Evolutionary conservation across 1,284 basidiomycete species (phyloP).

Genomic region (Tilletiaria anomala): DNA sequence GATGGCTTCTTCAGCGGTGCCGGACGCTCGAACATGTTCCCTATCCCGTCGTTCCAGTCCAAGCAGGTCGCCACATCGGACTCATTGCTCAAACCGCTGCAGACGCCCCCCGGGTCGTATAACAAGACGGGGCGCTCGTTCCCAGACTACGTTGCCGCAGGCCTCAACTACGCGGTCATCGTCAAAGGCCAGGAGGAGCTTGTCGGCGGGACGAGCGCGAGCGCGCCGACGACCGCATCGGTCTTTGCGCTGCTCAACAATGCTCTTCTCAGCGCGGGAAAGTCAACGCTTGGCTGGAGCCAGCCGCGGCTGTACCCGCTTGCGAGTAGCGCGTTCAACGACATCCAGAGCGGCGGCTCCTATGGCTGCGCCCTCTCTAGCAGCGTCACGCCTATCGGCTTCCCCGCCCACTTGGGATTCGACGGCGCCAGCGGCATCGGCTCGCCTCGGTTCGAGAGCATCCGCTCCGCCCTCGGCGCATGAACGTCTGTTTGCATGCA

Average conservation of each 20-base stretch:
- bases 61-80: background rate
- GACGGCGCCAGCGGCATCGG: slow-evolving; percentile 1
- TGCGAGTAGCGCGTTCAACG: slow-evolving; percentile 4
- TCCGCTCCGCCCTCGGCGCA: background rate
- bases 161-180: background rate
- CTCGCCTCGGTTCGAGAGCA: background rate
- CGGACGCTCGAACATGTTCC: slow-evolving; percentile 4
- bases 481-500: too few relatives aligned
- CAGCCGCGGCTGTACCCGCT: slow-evolving; percentile 6
- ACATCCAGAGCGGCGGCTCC: slow-evolving; percentile 5
- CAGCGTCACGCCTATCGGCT: background rate
- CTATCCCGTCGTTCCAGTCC: slow-evolving; percentile 1
- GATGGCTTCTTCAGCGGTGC: background rate
- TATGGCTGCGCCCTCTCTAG: background rate
- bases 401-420: background rate
- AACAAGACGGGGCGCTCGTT: slow-evolving; percentile 6
- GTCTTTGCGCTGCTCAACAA: slow-evolving; percentile 7
- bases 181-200: background rate
- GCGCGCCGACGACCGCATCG: slow-evolving; percentile 4
- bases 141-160: slow-evolving; percentile 8
- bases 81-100: background rate
- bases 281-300: slow-evolving; percentile 5
- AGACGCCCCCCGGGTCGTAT: slow-evolving; percentile 3
- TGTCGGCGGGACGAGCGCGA: slow-evolving; percentile 8
- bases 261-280: slow-evolving; percentile 1